Evolutionary conservation across 2,329 filamentous ascomycete genomes (phyloP).

Genomic region (Arthrobotrys sphaeroides): DNA sequence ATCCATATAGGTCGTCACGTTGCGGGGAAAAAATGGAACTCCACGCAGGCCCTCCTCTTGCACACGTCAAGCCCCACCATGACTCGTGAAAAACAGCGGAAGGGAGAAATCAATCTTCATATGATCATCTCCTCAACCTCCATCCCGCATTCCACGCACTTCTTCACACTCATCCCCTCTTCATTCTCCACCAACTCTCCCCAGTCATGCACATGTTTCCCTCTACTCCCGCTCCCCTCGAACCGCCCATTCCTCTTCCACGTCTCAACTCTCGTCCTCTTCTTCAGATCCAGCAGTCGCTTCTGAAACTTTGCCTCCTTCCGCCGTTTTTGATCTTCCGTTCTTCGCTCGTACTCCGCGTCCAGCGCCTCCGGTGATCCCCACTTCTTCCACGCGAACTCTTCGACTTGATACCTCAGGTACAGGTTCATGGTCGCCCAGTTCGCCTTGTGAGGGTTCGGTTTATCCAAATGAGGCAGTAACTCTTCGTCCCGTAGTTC

Average conservation of each 20-base stretch:
- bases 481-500: constrained; percentile 90
- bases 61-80: background rate
- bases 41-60: too few species aligned
- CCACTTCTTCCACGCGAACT: constrained; percentile 95
- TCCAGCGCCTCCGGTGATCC: constrained; percentile 85
- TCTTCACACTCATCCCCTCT: constrained; percentile 75
- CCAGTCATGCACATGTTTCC: constrained; percentile 92
- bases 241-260: constrained; percentile 75
- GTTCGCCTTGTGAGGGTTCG: constrained; percentile 93
- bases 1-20: too few species aligned
- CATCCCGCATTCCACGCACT: constrained; percentile 78
- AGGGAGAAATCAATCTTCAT: too few species aligned
- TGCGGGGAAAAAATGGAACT: background rate
- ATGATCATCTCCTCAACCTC: constrained; percentile 80
- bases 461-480: constrained; percentile 84
- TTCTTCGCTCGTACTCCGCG: constrained; percentile 83
- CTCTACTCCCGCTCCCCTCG: constrained; percentile 64
- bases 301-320: constrained; percentile 93
- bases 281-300: constrained; percentile 89
- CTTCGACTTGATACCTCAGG: constrained; percentile 90
- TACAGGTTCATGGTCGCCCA: constrained; percentile 99
- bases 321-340: constrained; percentile 79
- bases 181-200: constrained; percentile 74
- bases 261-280: constrained; percentile 88
- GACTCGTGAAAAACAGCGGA: constrained; percentile 2